These are phyloP conservation scores for Lasiodiplodia gonubiensis DNA, from an alignment of 2,329 filamentous ascomycete species.

Conservation along the genomic window DNA sequence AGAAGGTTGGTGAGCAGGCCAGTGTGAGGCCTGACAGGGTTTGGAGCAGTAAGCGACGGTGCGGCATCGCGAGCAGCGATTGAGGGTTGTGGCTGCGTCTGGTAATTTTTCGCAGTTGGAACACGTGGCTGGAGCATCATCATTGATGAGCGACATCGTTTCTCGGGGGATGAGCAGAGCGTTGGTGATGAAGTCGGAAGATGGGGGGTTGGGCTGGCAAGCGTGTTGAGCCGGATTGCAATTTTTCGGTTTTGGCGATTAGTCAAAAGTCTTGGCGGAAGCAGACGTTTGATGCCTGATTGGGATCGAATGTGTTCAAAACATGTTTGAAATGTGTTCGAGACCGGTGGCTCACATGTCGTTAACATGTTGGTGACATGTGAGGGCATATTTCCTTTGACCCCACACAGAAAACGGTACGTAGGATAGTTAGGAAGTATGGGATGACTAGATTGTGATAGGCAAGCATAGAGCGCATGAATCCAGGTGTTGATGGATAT, in stretches of 20 bases:
- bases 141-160: background rate
- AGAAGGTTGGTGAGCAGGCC: background rate
- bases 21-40: background rate
- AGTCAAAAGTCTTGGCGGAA: no score
- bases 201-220: background rate
- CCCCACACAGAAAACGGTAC: no score
- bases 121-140: background rate
- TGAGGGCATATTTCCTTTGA: no score
- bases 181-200: background rate
- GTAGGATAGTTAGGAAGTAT: no score
- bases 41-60: constrained; percentile 5
- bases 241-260: background rate
- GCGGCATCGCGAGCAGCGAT: constrained; percentile 2
- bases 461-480: no score
- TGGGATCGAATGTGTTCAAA: no score
- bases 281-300: no score
- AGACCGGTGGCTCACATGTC: no score
- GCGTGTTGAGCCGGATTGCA: background rate
- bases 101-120: background rate
- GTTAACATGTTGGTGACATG: no score
- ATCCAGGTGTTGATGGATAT: background rate
- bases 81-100: background rate
- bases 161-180: background rate
- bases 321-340: no score
- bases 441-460: no score